These are phyloP conservation scores for Albophoma yamanashiensis DNA, from an alignment of 2,329 filamentous ascomycete genomes.

Conservation along the genomic window DNA sequence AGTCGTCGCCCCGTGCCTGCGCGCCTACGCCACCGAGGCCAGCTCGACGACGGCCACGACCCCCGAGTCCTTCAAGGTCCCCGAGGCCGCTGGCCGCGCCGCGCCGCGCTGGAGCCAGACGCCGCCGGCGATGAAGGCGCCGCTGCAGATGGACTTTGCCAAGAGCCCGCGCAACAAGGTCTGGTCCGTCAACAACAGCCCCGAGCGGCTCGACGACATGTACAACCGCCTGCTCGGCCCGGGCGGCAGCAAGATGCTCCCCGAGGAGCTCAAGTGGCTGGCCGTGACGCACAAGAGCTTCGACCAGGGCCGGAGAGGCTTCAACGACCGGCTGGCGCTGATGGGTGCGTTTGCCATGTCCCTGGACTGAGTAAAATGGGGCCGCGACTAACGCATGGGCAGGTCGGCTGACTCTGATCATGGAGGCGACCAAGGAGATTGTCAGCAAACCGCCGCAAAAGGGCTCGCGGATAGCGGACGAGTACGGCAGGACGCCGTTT, in stretches of 20 bases:
- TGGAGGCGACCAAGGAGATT: slow-evolving; percentile 28
- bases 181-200: slow-evolving; percentile 68
- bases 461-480: slow-evolving; percentile 24
- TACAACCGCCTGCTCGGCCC: slow-evolving; percentile 68
- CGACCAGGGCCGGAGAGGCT: slow-evolving; percentile 86
- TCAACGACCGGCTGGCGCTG: slow-evolving; percentile 88
- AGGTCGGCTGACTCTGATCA: slow-evolving; percentile 26
- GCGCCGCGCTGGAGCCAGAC: slow-evolving; percentile 61
- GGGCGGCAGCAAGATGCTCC: slow-evolving; percentile 61
- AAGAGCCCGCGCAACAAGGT: slow-evolving; percentile 39
- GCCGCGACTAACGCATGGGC: not conserved
- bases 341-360: slow-evolving; percentile 50
- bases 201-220: slow-evolving; percentile 61
- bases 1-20: slow-evolving; percentile 11
- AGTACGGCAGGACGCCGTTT: slow-evolving; percentile 53
- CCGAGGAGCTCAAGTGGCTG: slow-evolving; percentile 92
- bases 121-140: slow-evolving; percentile 58
- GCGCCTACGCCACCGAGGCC: slow-evolving; percentile 18
- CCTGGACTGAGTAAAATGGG: not conserved
- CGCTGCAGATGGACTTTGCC: slow-evolving; percentile 50
- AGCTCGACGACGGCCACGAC: slow-evolving; percentile 6
- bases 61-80: slow-evolving; percentile 15
- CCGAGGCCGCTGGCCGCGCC: slow-evolving; percentile 2
- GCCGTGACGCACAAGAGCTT: slow-evolving; percentile 98
- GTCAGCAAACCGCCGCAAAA: slow-evolving; percentile 19